Evolutionary conservation across 2,329 filamentous ascomycete genomes (phyloP).

Genomic region (Eurotiales sp.): DNA sequence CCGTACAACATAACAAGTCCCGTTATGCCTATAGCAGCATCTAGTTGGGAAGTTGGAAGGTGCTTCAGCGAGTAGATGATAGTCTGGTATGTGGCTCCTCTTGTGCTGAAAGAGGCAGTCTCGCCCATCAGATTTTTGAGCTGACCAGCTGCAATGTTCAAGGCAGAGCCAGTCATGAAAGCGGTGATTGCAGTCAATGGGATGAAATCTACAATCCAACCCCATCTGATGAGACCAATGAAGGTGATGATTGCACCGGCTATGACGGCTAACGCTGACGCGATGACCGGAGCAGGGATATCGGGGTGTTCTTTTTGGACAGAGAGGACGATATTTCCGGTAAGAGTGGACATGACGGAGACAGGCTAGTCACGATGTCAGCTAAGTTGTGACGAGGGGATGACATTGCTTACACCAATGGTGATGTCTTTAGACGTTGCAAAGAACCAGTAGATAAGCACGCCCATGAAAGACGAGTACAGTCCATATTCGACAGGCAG

Average conservation of each 20-base stretch:
- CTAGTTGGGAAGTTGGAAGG: conserved; percentile 63
- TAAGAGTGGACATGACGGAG: conserved; percentile 89
- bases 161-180: conserved; percentile 94
- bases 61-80: conserved; percentile 78
- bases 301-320: conserved; percentile 55
- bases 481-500: conserved; percentile 80
- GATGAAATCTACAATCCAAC: conserved; percentile 92
- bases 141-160: conserved; percentile 84
- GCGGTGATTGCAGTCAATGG: conserved; percentile 85
- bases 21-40: conserved; percentile 85
- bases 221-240: conserved; percentile 73
- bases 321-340: conserved; percentile 72
- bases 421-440: conserved; percentile 98
- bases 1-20: conserved; percentile 73
- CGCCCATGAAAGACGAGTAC: conserved; percentile 95
- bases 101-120: conserved; percentile 60
- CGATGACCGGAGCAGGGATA: conserved; percentile 62
- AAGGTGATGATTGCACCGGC: conserved; percentile 71
- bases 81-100: conserved; percentile 74
- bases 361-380: conserved; percentile 60
- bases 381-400: conserved; percentile 32
- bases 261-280: conserved; percentile 73
- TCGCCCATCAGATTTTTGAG: conserved; percentile 79
- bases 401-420: conserved; percentile 65
- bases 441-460: conserved; percentile 94